Conservation (phyloP, 2,329 filamentous ascomycete genomes). For the Zasmidium citrigriseum region DNA sequence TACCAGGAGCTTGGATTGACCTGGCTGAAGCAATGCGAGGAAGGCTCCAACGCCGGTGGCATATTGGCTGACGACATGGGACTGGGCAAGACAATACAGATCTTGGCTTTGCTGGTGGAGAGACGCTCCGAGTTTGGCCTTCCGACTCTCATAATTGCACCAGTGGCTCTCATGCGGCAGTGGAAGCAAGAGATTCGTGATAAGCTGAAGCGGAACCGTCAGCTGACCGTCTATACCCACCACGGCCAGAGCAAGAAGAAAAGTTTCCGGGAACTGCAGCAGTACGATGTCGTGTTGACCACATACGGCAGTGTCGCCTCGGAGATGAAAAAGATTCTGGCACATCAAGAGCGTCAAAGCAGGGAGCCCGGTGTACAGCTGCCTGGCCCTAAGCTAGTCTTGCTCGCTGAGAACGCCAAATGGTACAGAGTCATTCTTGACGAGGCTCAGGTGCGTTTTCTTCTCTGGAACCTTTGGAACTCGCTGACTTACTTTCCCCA, state of each 20-base stretch:
- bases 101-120: conserved; percentile 73
- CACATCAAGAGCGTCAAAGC: conserved; percentile 53
- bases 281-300: conserved; percentile 74
- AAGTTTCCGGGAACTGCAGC: conserved; percentile 62
- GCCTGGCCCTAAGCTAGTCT: conserved; percentile 32
- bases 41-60: conserved; percentile 69
- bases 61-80: conserved; percentile 84
- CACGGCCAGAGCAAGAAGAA: conserved; percentile 62
- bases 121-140: conserved; percentile 58
- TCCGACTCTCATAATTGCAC: conserved; percentile 78
- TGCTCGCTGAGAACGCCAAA: conserved; percentile 54
- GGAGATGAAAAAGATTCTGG: conserved; percentile 64
- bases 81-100: conserved; percentile 80
- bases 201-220: conserved; percentile 63
- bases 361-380: conserved; percentile 41
- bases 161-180: conserved; percentile 76
- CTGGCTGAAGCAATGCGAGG: conserved; percentile 76
- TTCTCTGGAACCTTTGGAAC: too few species aligned
- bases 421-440: conserved; percentile 74
- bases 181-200: conserved; percentile 79
- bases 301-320: conserved; percentile 72
- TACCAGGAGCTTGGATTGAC: conserved; percentile 78
- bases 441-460: conserved; percentile 53
- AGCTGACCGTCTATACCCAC: conserved; percentile 67
- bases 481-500: conserved; percentile 43